These are phyloP conservation scores for Dactylorhiza incarnata DNA, from an alignment of 106 monocot species.

Conservation along the genomic window DNA sequence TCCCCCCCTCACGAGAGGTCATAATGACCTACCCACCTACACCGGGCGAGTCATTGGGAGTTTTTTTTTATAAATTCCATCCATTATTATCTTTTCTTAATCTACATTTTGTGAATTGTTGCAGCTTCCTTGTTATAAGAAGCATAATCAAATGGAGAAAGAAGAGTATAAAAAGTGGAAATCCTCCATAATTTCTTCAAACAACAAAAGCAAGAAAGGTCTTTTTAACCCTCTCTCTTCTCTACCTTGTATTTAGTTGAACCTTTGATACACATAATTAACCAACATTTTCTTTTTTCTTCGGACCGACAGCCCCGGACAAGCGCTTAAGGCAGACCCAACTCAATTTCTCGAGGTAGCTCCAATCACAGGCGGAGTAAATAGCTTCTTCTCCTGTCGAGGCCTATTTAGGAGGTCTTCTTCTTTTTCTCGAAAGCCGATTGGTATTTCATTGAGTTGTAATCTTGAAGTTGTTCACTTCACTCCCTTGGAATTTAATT, in stretches of 20 bases:
- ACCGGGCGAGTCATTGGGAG: no score
- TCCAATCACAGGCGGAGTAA: neutral
- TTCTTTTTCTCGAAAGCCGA: no score
- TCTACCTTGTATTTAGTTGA: neutral
- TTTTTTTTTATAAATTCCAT: no score
- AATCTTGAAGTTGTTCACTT: no score
- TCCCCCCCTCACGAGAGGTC: no score
- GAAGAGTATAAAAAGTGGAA: constrained; percentile 74
- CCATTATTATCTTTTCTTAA: neutral
- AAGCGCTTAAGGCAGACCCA: constrained; percentile 54
- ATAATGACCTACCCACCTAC: no score
- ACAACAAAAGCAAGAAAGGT: constrained; percentile 38
- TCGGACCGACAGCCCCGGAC: constrained; percentile 17
- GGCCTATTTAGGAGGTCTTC: no score
- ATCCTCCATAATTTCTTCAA: constrained; percentile 50
- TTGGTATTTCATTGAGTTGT: no score
- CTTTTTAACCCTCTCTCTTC: neutral
- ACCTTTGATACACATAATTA: neutral
- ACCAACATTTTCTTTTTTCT: neutral
- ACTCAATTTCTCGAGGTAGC: constrained; percentile 34
- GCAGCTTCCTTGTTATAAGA: constrained; percentile 75
- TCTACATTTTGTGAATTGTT: neutral
- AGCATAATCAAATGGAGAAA: constrained; percentile 57
- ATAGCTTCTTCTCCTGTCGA: neutral
- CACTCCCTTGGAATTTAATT: no score